A percentile compares a stretch with the other conserved stretches of the same genome.
phyloP scores from a whole-genome alignment of 768 basidiomycete species.

The Crassisporium funariophilum region DNA sequence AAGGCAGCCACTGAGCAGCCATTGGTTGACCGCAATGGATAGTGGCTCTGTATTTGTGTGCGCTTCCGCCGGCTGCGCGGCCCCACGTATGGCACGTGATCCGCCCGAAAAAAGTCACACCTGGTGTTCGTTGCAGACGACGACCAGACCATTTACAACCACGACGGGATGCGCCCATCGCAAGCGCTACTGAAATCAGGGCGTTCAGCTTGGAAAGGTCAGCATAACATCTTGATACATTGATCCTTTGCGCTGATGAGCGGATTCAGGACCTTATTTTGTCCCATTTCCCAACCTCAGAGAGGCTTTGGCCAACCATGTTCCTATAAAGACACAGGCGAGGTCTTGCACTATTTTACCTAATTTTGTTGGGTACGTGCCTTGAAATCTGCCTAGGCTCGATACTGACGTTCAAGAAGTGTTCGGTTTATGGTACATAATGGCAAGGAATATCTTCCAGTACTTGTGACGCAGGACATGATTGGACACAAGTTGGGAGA shows the following conservation, averaged over 20 bases:
- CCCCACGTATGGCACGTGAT: too few relatives aligned
- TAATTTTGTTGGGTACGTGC: conserved; percentile 87
- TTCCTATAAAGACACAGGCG: conserved; percentile 87
- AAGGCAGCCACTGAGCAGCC: too few relatives aligned
- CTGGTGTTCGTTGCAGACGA: too few relatives aligned
- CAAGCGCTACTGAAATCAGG: conserved; percentile 58
- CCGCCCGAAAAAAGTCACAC: too few relatives aligned
- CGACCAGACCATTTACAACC: too few relatives aligned
- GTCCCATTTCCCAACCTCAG: conserved; percentile 88
- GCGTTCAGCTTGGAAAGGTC: conserved; percentile 88
- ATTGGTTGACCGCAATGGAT: too few relatives aligned
- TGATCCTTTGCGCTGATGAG: neutral
- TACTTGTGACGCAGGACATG: conserved; percentile 94
- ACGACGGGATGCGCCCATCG: conserved; percentile 59
- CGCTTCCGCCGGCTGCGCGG: too few relatives aligned
- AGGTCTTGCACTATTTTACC: conserved; percentile 92
- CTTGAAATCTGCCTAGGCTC: neutral
- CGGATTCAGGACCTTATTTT: conserved; percentile 81
- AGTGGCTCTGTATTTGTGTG: too few relatives aligned
- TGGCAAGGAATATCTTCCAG: conserved; percentile 86
- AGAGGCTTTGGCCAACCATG: conserved; percentile 76
- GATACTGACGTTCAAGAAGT: conserved; percentile 36
- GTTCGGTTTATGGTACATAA: conserved; percentile 93
- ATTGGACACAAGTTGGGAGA: conserved; percentile 98
- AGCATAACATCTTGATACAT: conserved; percentile 7